phyloP scores from a whole-genome alignment of 192 early-diverging fungal genomes.

The Coemansia furcata region DNA sequence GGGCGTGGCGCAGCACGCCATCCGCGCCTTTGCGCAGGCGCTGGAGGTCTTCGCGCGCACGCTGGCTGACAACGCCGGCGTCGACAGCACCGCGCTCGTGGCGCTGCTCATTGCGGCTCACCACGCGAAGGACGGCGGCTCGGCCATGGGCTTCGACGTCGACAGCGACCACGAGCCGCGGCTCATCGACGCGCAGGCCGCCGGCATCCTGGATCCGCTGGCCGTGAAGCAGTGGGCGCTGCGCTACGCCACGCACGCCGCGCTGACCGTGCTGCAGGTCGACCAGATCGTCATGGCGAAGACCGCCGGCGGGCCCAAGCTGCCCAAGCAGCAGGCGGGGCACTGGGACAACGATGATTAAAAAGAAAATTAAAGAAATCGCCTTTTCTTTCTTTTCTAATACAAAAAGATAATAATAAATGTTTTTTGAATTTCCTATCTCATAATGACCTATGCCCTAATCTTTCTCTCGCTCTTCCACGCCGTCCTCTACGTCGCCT shows the following conservation, averaged over 20 bases:
- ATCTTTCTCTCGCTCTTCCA: conserved; percentile 11
- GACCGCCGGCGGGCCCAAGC: conserved; percentile 92
- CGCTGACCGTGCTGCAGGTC: conserved; percentile 90
- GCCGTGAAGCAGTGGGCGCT: conserved; percentile 85
- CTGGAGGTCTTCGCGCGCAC: conserved; percentile 95
- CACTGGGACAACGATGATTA: conserved; percentile 80
- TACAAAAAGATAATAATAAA: neutral
- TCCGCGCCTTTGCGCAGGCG: conserved; percentile 93
- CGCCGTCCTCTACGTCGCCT: conserved; percentile 22
- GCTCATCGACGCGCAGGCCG: conserved; percentile 67
- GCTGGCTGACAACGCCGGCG: conserved; percentile 89
- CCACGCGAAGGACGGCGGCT: conserved; percentile 53
- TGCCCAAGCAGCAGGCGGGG: conserved; percentile 69
- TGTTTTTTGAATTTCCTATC: neutral
- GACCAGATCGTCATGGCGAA: conserved; percentile 99
- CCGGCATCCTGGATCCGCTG: conserved; percentile 77
- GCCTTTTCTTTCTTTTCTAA: neutral
- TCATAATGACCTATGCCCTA: conserved; percentile 8
- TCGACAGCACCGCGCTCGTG: conserved; percentile 90
- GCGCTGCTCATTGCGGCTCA: conserved; percentile 93
- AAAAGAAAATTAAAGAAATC: neutral
- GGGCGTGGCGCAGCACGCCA: conserved; percentile 93
- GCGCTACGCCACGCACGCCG: conserved; percentile 87
- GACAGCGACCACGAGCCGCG: conserved; percentile 56
- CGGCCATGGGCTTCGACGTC: conserved; percentile 68